Evolutionary conservation across 352 stramenopile genomes (phyloP), one percentile per base, ranked within the genome.

Genomic region (Discostella stelligera): DNA sequence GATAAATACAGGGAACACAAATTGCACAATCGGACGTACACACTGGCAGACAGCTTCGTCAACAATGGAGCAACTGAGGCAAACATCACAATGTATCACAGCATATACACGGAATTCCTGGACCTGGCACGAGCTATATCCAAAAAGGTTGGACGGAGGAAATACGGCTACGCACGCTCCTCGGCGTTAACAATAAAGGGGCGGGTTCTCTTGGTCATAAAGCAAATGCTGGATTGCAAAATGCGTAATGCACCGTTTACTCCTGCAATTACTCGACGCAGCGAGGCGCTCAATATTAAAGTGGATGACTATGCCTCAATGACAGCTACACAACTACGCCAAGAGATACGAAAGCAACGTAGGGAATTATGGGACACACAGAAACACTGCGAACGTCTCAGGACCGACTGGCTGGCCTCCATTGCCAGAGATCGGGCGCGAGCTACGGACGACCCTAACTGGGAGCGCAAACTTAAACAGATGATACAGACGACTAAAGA

Each of bases 361-460:
- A 53, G 63, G n/a, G 21, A 60, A 8, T 48, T 74, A 16, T 79
- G 71, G 71, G 18, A 46, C 23, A 20, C 25, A 11, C 71, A 79
- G 54, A 79, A 79, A n/a, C 16, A 10, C 16, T 18, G n/a, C 7
- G 39, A 48, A 32, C 18, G 20, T 1, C 13, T 37, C 10, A 8
- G 62, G 52, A 41, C 62, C 13, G 23, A 60, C 30, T 79, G 62
- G 53, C 30, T 72, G 0, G 23, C 66, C 16, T 14, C 61, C 3
- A 32, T 63, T 0, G 62, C 62, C 0, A 30, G 53, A 21, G 54
- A 72, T 0, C 18, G 27, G 2, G 27, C 27, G 5, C 27, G 27
- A 32, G 27, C 27, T 5, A 32, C 27, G 2, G 5, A 32, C 1
- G 54, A 59, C 20, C 5, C n/a, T 49, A 46, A 71, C 8, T 72